Evolutionary conservation across 164 flowering plant species (phyloP), one percentile per base, ranked within the genome.

Genomic region (Akebia trifoliata): DNA sequence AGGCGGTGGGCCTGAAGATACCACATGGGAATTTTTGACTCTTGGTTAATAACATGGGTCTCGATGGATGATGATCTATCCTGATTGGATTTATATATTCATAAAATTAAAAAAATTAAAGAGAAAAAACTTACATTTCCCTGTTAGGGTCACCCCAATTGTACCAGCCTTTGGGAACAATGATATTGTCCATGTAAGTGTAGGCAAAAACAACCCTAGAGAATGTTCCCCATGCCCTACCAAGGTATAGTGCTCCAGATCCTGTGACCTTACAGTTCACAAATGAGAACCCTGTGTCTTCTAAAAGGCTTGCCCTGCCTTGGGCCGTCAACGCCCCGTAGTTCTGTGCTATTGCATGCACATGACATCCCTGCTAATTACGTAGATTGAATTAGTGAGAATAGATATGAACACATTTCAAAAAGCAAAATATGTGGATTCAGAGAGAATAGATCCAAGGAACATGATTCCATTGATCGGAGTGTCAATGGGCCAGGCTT

Each of bases 221-320:
- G 71, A 88, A 94, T 54, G 91, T 79, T 44, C 99, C 97, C 97
- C 97, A 94, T 4, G 99, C 99, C 66, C 99, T 78, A 5, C 99
- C 99, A 17, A 94, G 81, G 71, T 76, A 90, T 32, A 94, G 76
- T 4, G 85, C 95, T 12, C 99, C 99, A 3, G 99, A 86, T 0
- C 97, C 99, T 57, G 96, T 88, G 74, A 94, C 94, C 78, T 79
- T 86, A 57, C 99, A 94, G 63, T 86, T 79, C 50, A 90, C 86
- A 64, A 94, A 94, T 15, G 96, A 88, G 74, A 94, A 94, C 14
- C 99, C 97, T 46, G 91, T 88, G 74, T 90, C 97, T 0, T 94
- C 90, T 50, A 85, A 40, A 12, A 80, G 40, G 53, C 91, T 86
- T 47, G 76, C 74, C 64, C 99, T 79, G 1, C 85, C 81, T 62